phyloP scores from a whole-genome alignment of 169 alveolate species.

The Babesia sp. region DNA sequence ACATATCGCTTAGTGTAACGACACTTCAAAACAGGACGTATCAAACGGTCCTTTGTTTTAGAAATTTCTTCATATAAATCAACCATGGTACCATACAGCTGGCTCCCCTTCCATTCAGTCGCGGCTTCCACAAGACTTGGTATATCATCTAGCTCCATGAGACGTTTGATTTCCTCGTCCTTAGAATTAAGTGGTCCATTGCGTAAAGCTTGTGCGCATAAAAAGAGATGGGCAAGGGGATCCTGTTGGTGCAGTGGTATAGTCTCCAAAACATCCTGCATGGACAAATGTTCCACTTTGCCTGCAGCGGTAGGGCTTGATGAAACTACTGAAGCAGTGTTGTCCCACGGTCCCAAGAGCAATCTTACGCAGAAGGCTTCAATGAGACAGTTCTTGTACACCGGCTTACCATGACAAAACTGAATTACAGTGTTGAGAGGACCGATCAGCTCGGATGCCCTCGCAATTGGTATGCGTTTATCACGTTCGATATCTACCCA shows the following conservation, averaged over 20 bases:
- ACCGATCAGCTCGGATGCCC: not conserved
- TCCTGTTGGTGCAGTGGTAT: conserved; percentile 6
- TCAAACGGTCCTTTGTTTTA: conserved; percentile 8
- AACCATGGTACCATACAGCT: conserved; percentile 23
- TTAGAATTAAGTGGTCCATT: not conserved
- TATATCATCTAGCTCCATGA: conserved; percentile 1
- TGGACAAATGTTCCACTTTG: not conserved
- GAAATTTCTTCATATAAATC: conserved; percentile 12
- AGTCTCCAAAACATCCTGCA: not conserved
- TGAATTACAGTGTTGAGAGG: not conserved
- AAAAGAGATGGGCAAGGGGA: conserved; percentile 14
- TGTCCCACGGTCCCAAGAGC: not conserved
- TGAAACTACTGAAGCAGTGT: not conserved
- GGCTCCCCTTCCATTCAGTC: not conserved
- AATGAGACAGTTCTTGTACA: conserved; percentile 10
- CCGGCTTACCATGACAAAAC: conserved; percentile 30
- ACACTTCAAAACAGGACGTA: conserved; percentile 6
- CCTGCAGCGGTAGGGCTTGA: not conserved
- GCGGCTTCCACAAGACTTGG: conserved; percentile 11
- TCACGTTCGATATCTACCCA: not conserved
- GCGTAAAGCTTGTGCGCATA: not conserved
- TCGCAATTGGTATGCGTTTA: not conserved
- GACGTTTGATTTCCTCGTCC: not conserved
- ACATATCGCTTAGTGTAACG: not conserved
- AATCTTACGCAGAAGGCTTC: conserved; percentile 7